Evolutionary conservation across 352 stramenopile species (phyloP).

Genomic region (Globisporangium heterothallicum): DNA sequence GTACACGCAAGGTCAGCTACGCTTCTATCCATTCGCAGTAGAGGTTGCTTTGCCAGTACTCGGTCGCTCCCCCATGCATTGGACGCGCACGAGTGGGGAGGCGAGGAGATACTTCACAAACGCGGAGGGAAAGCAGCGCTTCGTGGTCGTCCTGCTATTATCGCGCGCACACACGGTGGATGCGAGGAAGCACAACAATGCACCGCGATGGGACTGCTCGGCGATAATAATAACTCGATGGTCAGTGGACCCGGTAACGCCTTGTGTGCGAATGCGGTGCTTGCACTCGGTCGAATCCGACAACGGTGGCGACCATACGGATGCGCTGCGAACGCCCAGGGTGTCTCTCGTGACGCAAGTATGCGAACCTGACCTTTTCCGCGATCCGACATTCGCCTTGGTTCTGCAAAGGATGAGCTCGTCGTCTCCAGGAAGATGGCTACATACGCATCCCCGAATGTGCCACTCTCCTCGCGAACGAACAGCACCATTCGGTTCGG

Average conservation of each 20-base stretch:
- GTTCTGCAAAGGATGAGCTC: background rate
- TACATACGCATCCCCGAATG: background rate
- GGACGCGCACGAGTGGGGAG: background rate
- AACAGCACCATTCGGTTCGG: too few species aligned
- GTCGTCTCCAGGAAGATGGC: background rate
- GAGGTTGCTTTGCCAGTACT: background rate
- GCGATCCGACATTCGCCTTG: background rate
- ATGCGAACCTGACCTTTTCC: too few species aligned
- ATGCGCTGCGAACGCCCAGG: too few species aligned
- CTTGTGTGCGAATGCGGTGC: too few species aligned
- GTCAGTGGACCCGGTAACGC: too few species aligned
- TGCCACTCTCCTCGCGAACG: background rate
- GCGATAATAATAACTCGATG: too few species aligned
- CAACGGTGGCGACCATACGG: too few species aligned
- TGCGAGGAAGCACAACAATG: too few species aligned
- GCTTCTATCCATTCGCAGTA: constrained; percentile 2
- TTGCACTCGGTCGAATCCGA: too few species aligned
- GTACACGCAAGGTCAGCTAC: background rate
- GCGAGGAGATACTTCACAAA: too few species aligned
- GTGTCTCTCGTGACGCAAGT: background rate
- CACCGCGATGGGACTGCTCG: too few species aligned
- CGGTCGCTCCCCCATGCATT: constrained; percentile 7
- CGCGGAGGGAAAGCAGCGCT: too few species aligned
- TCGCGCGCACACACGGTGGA: background rate
- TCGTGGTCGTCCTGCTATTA: background rate